phyloP scores from a whole-genome alignment of 2,329 filamentous ascomycete species.

The Lasiodiplodia gonubiensis region DNA sequence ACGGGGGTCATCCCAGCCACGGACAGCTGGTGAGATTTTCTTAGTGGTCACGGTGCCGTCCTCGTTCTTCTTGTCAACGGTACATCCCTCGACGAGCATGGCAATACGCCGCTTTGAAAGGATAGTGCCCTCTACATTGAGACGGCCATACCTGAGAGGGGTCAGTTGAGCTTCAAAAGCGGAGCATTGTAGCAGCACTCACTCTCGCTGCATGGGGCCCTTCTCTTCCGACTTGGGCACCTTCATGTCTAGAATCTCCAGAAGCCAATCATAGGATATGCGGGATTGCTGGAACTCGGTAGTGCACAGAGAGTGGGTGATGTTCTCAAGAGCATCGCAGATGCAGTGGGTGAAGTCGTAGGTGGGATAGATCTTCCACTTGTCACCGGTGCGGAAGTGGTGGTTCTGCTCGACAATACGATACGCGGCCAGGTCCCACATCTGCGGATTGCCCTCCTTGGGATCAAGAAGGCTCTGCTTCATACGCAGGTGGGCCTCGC shows the following conservation, averaged over 20 bases:
- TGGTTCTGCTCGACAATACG: slow-evolving; percentile 75
- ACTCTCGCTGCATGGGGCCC: slow-evolving; percentile 87
- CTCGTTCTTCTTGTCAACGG: slow-evolving; percentile 50
- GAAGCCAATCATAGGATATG: slow-evolving; percentile 89
- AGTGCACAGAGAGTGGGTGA: slow-evolving; percentile 91
- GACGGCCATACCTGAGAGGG: slow-evolving; percentile 61
- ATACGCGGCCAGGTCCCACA: slow-evolving; percentile 96
- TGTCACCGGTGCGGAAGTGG: slow-evolving; percentile 78
- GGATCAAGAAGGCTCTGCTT: slow-evolving; percentile 72
- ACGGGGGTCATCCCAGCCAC: slow-evolving; percentile 89
- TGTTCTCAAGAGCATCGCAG: slow-evolving; percentile 89
- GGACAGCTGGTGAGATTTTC: slow-evolving; percentile 63
- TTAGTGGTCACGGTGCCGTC: slow-evolving; percentile 48
- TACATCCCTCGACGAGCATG: slow-evolving; percentile 74
- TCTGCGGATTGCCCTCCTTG: slow-evolving; percentile 84
- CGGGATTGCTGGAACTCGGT: slow-evolving; percentile 87
- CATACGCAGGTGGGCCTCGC: slow-evolving; percentile 87
- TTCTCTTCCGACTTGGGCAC: slow-evolving; percentile 63
- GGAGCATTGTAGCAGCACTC: slow-evolving; percentile 42
- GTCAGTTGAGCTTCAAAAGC: slow-evolving; percentile 30
- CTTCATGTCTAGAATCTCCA: slow-evolving; percentile 80
- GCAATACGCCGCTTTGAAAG: slow-evolving; percentile 85
- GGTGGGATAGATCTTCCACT: slow-evolving; percentile 94
- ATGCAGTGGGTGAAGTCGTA: slow-evolving; percentile 93
- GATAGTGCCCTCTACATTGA: slow-evolving; percentile 83